Conservation (phyloP, 192 early-diverging fungal genomes). For the Umbelopsis sp. region DNA sequence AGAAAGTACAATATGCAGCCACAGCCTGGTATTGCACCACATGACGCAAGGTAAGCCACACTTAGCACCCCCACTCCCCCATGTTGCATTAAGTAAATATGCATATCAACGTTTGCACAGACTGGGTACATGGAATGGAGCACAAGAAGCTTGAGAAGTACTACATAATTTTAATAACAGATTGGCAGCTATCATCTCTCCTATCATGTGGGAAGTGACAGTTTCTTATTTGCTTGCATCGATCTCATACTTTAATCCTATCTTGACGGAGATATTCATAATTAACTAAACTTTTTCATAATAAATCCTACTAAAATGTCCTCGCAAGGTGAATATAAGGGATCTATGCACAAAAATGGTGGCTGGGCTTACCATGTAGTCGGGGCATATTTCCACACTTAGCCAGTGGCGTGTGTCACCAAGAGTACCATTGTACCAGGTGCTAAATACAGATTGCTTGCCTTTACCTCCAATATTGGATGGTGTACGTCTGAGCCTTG, state of each 20-base stretch:
- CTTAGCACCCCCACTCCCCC: neutral
- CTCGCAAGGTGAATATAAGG: neutral
- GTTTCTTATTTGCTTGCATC: neutral
- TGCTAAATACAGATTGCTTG: neutral
- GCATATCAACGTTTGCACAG: neutral
- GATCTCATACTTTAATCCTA: neutral
- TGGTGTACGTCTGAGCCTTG: neutral
- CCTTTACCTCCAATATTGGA: neutral
- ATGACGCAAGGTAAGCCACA: constrained; percentile 1
- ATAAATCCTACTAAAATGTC: neutral
- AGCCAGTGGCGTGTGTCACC: neutral
- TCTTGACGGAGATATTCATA: neutral
- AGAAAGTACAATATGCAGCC: neutral
- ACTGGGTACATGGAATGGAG: neutral
- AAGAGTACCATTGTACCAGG: neutral
- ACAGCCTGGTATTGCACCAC: neutral
- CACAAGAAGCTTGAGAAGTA: neutral
- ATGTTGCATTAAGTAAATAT: neutral
- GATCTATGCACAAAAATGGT: neutral
- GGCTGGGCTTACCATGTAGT: neutral
- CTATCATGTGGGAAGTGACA: neutral
- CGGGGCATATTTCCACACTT: neutral
- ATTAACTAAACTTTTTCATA: neutral
- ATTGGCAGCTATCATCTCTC: neutral
- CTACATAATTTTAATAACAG: neutral